Conservation (phyloP, 2,329 filamentous ascomycete genomes). For the Periglandula ipomoeae region DNA sequence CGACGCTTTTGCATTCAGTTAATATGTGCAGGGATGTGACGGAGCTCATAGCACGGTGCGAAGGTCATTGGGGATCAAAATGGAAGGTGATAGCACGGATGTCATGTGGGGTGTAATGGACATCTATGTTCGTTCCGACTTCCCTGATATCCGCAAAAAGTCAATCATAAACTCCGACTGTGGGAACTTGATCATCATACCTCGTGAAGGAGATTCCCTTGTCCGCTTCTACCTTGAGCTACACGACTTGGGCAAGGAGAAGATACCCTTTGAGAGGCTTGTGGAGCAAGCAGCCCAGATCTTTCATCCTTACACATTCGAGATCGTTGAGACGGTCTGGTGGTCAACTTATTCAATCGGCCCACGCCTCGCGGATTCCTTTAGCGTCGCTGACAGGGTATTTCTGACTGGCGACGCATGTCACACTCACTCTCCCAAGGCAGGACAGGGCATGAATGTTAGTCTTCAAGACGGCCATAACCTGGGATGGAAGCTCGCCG, state of each 20-base stretch:
- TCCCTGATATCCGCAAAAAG: constrained; percentile 49
- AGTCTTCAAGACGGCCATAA: constrained; percentile 55
- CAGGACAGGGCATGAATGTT: constrained; percentile 65
- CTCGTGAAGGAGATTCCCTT: constrained; percentile 52
- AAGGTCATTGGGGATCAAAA: constrained; percentile 43
- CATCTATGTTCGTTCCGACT: constrained; percentile 36
- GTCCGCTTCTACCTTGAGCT: constrained; percentile 60
- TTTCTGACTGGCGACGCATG: constrained; percentile 59
- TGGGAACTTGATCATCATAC: constrained; percentile 56
- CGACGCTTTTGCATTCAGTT: constrained; percentile 6
- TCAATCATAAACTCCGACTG: constrained; percentile 48
- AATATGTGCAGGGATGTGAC: constrained; percentile 60
- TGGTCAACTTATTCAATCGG: constrained; percentile 48
- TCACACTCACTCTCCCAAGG: constrained; percentile 48
- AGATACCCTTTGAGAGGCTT: constrained; percentile 55
- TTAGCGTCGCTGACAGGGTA: constrained; percentile 46
- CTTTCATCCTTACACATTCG: constrained; percentile 56
- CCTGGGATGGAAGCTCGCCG: constrained; percentile 47
- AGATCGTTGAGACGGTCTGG: constrained; percentile 53
- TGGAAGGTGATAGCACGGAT: constrained; percentile 47
- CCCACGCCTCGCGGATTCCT: constrained; percentile 51
- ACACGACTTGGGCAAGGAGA: constrained; percentile 46
- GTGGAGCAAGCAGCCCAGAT: constrained; percentile 55
- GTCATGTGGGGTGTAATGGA: constrained; percentile 43
- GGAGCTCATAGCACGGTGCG: constrained; percentile 60